phyloP scores from a whole-genome alignment of 768 basidiomycete genomes.

The Clitopilus hobsonii region DNA sequence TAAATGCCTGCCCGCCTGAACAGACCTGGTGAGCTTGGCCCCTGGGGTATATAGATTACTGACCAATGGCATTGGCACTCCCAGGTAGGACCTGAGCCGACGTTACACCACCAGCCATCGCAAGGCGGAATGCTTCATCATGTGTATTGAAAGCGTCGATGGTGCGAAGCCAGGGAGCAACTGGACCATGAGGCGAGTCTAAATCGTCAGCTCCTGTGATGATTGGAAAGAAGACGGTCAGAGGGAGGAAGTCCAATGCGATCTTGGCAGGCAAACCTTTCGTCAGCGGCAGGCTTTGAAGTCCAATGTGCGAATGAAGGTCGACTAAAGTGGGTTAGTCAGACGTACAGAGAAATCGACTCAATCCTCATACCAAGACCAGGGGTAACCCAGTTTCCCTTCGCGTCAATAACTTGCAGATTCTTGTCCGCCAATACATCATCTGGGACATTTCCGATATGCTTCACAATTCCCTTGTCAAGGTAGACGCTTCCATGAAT shows the following conservation, averaged over 20 bases:
- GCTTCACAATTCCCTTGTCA: slow-evolving; percentile 59
- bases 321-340: too few relatives aligned
- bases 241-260: background rate
- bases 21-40: background rate
- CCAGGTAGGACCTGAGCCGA: slow-evolving; percentile 81
- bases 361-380: too few relatives aligned
- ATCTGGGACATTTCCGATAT: slow-evolving; percentile 48
- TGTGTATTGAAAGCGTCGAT: slow-evolving; percentile 87
- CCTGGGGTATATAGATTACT: background rate
- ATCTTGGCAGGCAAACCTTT: slow-evolving; percentile 21
- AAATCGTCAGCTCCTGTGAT: slow-evolving; percentile 48
- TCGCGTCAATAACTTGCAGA: slow-evolving; percentile 52
- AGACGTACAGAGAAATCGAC: too few relatives aligned
- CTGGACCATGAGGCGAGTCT: slow-evolving; percentile 63
- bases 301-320: slow-evolving; percentile 77
- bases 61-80: slow-evolving; percentile 70
- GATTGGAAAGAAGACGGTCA: background rate
- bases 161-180: slow-evolving; percentile 74
- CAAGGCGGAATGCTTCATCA: slow-evolving; percentile 67
- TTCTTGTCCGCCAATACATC: slow-evolving; percentile 34
- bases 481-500: slow-evolving; percentile 65
- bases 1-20: slow-evolving; percentile 77
- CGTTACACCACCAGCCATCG: slow-evolving; percentile 86
- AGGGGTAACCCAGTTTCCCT: slow-evolving; percentile 66
- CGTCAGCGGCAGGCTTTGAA: slow-evolving; percentile 59